Conservation (phyloP, 2,329 filamentous ascomycete genomes). For the Diaporthe capsici region DNA sequence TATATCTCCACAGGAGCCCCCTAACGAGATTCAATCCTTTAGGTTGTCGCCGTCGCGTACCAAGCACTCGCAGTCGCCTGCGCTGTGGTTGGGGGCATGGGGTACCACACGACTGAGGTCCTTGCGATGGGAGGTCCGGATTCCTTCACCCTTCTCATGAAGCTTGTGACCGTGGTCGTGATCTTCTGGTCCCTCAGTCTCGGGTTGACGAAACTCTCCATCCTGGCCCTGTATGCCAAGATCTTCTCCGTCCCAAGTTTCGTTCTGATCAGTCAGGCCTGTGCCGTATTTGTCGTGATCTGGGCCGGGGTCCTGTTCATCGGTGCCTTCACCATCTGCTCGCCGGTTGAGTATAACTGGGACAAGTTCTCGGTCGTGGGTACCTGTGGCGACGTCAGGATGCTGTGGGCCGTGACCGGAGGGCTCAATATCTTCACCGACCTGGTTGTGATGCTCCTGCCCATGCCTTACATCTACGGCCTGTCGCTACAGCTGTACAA, state of each 20-base stretch:
- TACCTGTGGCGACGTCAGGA: slow-evolving; percentile 9
- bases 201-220: slow-evolving; percentile 23
- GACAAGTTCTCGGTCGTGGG: slow-evolving; percentile 6
- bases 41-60: slow-evolving; percentile 22
- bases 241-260: slow-evolving; percentile 2
- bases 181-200: slow-evolving; percentile 24
- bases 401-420: slow-evolving; percentile 4
- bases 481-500: slow-evolving; percentile 32
- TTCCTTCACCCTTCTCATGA: slow-evolving; percentile 16
- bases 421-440: slow-evolving; percentile 28
- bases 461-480: slow-evolving; percentile 30
- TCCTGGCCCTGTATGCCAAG: slow-evolving; percentile 13
- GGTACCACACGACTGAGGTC: slow-evolving; percentile 21
- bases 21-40: not conserved
- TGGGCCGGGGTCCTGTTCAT: slow-evolving; percentile 14
- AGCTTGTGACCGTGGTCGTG: slow-evolving; percentile 24
- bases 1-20: not conserved
- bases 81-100: slow-evolving; percentile 21
- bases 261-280: slow-evolving; percentile 11
- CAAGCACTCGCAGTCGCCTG: slow-evolving; percentile 18
- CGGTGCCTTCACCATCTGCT: slow-evolving; percentile 26
- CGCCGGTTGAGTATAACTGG: slow-evolving; percentile 39
- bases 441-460: slow-evolving; percentile 27
- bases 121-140: slow-evolving; percentile 17
- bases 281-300: not conserved